Conservation (phyloP, 768 basidiomycete genomes). For the Kwoniella pini region DNA sequence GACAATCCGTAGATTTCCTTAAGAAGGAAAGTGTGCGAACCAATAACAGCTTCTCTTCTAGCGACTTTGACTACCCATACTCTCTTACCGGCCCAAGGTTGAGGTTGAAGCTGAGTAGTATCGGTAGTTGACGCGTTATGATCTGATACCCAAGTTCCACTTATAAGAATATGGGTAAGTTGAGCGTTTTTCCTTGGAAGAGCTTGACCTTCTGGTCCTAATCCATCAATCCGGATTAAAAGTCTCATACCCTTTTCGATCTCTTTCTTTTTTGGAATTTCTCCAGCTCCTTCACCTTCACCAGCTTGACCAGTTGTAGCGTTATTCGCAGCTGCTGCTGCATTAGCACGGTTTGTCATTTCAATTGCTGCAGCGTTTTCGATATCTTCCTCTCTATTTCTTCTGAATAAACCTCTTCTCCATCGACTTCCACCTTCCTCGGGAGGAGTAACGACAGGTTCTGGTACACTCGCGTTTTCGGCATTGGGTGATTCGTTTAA, state of each 20-base stretch:
- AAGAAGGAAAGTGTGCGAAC: constrained; percentile 87
- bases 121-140: constrained; percentile 26
- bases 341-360: constrained; percentile 26
- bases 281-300: constrained; percentile 55
- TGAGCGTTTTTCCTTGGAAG: constrained; percentile 77
- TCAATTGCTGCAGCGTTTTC: constrained; percentile 41
- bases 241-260: constrained; percentile 68
- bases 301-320: constrained; percentile 39
- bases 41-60: constrained; percentile 87
- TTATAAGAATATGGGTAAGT: constrained; percentile 81
- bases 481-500: background rate
- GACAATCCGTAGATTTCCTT: constrained; percentile 94
- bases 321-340: background rate
- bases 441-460: background rate
- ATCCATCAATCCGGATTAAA: constrained; percentile 75
- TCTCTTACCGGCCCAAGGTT: constrained; percentile 61
- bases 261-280: constrained; percentile 25
- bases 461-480: background rate
- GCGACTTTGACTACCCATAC: constrained; percentile 93
- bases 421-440: constrained; percentile 22
- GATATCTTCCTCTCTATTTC: constrained; percentile 35
- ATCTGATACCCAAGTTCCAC: constrained; percentile 60
- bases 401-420: constrained; percentile 31
- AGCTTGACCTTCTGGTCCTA: constrained; percentile 69
- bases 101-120: constrained; percentile 19